phyloP scores from a whole-genome alignment of 2,329 filamentous ascomycete species.

The Magnaporthiopsis rhizophila region DNA sequence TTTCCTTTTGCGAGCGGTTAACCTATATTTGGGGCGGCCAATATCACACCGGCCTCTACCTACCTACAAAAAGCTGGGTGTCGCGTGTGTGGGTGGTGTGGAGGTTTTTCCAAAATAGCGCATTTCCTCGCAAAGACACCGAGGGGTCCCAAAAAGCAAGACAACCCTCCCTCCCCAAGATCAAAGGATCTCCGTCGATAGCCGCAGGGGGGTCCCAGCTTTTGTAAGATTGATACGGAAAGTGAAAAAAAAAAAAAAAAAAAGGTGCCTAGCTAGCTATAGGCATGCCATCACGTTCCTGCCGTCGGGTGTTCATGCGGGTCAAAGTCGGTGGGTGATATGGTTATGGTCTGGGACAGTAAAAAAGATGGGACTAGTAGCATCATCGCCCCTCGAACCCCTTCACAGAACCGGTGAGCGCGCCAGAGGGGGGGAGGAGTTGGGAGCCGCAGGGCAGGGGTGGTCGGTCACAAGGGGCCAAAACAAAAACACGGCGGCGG shows the following conservation, averaged over 20 bases:
- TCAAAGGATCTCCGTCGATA: neutral
- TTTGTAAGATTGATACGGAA: neutral
- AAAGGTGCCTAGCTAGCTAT: no score
- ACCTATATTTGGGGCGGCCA: no score
- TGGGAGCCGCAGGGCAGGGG: no score
- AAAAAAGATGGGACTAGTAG: neutral
- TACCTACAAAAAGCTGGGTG: no score
- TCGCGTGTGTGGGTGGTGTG: neutral
- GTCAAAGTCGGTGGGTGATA: neutral
- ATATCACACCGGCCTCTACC: no score
- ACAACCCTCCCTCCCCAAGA: neutral
- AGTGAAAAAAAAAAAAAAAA: neutral
- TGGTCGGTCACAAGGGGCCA: no score
- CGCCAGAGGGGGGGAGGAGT: neutral
- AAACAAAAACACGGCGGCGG: no score
- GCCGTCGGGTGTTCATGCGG: neutral
- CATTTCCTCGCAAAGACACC: slow-evolving; percentile 13
- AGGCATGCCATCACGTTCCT: neutral
- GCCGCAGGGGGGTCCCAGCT: no score
- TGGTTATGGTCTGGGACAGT: no score
- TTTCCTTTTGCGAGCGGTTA: no score
- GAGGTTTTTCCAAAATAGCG: slow-evolving; percentile 7
- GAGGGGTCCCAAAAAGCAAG: neutral
- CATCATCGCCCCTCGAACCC: neutral
- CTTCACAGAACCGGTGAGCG: neutral